Conservation (phyloP, 805 yeast genomes). For the Wickerhamiella siamensis region DNA sequence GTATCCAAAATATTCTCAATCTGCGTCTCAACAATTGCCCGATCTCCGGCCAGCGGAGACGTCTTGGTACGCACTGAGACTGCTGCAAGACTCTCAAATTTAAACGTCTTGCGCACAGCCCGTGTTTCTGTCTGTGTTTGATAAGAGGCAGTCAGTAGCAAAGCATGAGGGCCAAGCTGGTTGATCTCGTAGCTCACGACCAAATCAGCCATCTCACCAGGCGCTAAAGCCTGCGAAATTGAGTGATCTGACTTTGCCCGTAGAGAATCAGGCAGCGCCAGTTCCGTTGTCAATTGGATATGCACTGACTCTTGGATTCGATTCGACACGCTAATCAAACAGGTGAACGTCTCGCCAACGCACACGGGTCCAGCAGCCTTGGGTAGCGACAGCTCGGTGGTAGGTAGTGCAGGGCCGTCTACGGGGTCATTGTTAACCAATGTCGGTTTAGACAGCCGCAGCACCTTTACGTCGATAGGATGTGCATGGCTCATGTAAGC, state of each 20-base stretch:
- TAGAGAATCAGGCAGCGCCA: not conserved
- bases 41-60: conserved; percentile 8
- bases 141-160: conserved; percentile 17
- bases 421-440: conserved; percentile 13
- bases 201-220: not conserved
- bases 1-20: conserved; percentile 23
- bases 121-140: conserved; percentile 8
- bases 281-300: not conserved
- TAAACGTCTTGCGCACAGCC: conserved; percentile 18
- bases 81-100: conserved; percentile 23
- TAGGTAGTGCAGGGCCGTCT: conserved; percentile 10
- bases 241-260: not conserved
- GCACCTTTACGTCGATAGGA: conserved; percentile 17
- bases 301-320: not conserved
- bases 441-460: conserved; percentile 22
- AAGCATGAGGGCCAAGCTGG: conserved; percentile 20
- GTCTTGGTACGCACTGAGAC: conserved; percentile 21
- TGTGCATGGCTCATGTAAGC: too few relatives aligned
- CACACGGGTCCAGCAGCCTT: conserved; percentile 19
- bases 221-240: not conserved
- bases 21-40: conserved; percentile 22
- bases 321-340: conserved; percentile 15
- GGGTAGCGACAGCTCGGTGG: conserved; percentile 17
- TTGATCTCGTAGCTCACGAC: conserved; percentile 13
- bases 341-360: conserved; percentile 23